Conservation (phyloP, 2,329 filamentous ascomycete genomes). For the Fonsecaea pedrosoi region DNA sequence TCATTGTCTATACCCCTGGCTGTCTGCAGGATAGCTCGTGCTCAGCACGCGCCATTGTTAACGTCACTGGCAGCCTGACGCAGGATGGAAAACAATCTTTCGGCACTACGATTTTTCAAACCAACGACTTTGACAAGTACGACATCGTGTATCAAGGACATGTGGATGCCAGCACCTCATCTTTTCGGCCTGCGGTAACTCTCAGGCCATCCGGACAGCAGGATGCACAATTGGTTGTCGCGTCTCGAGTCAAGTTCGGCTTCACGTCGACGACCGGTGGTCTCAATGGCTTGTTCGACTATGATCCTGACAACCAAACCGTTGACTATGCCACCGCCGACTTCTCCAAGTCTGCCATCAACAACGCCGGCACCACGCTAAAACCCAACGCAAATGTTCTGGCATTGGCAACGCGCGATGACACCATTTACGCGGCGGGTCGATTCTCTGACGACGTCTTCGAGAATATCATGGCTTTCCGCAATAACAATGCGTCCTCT, state of each 20-base stretch:
- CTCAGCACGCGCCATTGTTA: slow-evolving; percentile 75
- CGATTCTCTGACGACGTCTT: slow-evolving; percentile 76
- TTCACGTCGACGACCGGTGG: slow-evolving; percentile 69
- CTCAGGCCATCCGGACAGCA: slow-evolving; percentile 73
- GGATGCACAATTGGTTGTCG: slow-evolving; percentile 74
- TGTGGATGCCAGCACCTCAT: slow-evolving; percentile 74
- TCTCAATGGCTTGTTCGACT: slow-evolving; percentile 90
- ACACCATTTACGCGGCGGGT: slow-evolving; percentile 77
- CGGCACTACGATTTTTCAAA: slow-evolving; percentile 76
- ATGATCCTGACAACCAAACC: slow-evolving; percentile 69
- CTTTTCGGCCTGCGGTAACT: slow-evolving; percentile 81
- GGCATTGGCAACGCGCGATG: slow-evolving; percentile 68
- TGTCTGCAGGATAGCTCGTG: slow-evolving; percentile 83
- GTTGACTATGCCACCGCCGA: slow-evolving; percentile 56
- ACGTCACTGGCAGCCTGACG: slow-evolving; percentile 76
- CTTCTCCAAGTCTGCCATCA: slow-evolving; percentile 75
- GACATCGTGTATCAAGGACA: slow-evolving; percentile 88
- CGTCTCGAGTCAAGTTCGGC: slow-evolving; percentile 82
- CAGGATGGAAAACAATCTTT: slow-evolving; percentile 55
- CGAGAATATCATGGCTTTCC: slow-evolving; percentile 79
- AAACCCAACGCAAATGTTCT: slow-evolving; percentile 71
- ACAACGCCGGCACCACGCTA: slow-evolving; percentile 76
- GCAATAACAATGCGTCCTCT: slow-evolving; percentile 66
- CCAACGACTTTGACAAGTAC: slow-evolving; percentile 96
- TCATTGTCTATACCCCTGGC: slow-evolving; percentile 91